Percentiles rank a stretch among this genome's conserved stretches.
Conservation (phyloP, 2,329 filamentous ascomycete genomes). For the Penicillium sp. region DNA sequence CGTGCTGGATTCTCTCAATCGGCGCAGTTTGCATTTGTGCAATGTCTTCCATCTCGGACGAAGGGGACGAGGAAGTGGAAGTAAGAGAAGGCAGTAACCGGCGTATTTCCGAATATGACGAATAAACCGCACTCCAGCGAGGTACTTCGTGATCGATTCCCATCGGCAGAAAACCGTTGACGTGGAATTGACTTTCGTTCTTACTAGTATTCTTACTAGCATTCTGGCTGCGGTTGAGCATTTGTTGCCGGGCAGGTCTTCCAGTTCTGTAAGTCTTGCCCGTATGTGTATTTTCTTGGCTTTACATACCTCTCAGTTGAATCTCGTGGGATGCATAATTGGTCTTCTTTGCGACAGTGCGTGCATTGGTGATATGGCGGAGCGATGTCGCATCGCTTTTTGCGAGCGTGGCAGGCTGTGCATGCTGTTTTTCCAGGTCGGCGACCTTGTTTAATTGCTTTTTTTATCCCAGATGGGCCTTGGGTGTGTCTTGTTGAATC, state of each 20-base stretch:
- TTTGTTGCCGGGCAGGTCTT: background rate
- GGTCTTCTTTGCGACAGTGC: constrained; percentile 2
- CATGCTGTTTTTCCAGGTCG: constrained; percentile 7
- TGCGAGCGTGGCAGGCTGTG: constrained; percentile 3
- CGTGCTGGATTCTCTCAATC: background rate
- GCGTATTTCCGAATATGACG: background rate
- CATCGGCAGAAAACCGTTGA: background rate
- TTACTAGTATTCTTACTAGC: background rate
- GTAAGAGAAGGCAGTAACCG: background rate
- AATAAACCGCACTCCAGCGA: constrained; percentile 5
- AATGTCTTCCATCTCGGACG: background rate
- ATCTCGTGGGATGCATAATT: constrained; percentile 1
- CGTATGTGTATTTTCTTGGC: background rate
- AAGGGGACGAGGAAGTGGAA: background rate
- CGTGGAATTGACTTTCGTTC: background rate
- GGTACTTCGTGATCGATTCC: constrained; percentile 3
- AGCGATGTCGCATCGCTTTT: constrained; percentile 5
- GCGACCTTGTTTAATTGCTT: constrained; percentile 1
- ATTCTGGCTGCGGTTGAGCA: background rate
- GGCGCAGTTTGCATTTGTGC: background rate
- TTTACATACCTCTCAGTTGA: constrained; percentile 2
- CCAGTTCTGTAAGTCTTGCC: background rate
- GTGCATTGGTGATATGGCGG: constrained; percentile 6
- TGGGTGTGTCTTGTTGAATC: background rate
- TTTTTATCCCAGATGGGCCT: background rate